These are phyloP conservation scores for Westerdykella aurantiaca DNA, from an alignment of 2,329 filamentous ascomycete genomes.

Conservation along the genomic window DNA sequence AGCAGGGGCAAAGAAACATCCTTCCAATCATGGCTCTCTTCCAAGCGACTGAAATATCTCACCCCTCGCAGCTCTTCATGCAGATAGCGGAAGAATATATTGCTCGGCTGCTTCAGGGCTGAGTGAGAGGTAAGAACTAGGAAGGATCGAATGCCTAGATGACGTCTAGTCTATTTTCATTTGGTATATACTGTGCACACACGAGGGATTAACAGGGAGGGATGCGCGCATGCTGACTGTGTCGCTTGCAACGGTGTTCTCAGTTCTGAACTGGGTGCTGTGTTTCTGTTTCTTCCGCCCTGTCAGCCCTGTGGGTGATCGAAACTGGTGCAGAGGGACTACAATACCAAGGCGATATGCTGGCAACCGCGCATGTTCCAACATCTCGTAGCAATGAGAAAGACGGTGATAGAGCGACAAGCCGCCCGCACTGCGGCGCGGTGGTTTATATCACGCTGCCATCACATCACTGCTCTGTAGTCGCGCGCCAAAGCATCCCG, in stretches of 20 bases:
- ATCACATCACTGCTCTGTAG: conserved; percentile 22
- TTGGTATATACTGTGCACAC: neutral
- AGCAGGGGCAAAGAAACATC: conserved; percentile 13
- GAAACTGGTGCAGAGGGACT: neutral
- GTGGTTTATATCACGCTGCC: conserved; percentile 16
- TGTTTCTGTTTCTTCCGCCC: neutral
- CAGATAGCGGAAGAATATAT: conserved; percentile 8
- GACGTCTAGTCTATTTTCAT: neutral
- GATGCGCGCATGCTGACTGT: conserved; percentile 3
- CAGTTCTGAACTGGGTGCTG: neutral
- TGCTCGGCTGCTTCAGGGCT: conserved; percentile 3
- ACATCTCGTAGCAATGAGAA: no score
- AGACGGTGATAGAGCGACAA: neutral
- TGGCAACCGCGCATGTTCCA: neutral
- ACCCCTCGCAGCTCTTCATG: conserved; percentile 6
- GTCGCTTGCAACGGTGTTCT: neutral
- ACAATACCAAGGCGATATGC: neutral
- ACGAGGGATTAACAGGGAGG: neutral
- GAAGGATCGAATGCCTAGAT: neutral
- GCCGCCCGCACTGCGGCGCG: conserved; percentile 3
- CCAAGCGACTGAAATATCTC: conserved; percentile 3
- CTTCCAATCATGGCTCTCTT: conserved; percentile 11
- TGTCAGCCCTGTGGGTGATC: neutral
- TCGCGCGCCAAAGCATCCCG: conserved; percentile 5
- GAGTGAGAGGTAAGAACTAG: conserved; percentile 4